A percentile compares a stretch with the other conserved stretches of the same genome.
phyloP scores from a whole-genome alignment of 1,139 yeast species.

The Williopsis jadinii region DNA sequence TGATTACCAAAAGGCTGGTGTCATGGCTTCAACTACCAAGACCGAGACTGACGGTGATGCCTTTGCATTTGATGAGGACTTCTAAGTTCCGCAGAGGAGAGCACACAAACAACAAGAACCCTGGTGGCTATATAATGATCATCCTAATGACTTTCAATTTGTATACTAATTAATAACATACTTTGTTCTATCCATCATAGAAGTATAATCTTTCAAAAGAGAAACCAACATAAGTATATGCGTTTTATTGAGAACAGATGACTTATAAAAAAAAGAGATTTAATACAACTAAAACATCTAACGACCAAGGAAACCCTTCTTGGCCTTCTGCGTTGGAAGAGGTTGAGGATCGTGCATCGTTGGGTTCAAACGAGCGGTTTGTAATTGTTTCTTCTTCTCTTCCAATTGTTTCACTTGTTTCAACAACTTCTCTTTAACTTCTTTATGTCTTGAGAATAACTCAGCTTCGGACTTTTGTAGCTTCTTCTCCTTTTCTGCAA shows the following conservation, averaged over 20 bases:
- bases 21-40: constrained; percentile 57
- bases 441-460: constrained; percentile 90
- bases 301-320: constrained; percentile 57
- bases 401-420: constrained; percentile 86
- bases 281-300: no score
- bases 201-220: neutral
- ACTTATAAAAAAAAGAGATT: no score
- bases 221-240: no score
- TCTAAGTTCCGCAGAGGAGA: constrained; percentile 23
- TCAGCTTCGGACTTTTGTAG: constrained; percentile 97
- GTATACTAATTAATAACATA: no score
- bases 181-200: no score
- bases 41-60: constrained; percentile 36
- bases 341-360: constrained; percentile 38
- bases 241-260: no score
- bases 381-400: constrained; percentile 83
- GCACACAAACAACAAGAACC: no score
- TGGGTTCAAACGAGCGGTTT: constrained; percentile 55
- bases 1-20: constrained; percentile 99
- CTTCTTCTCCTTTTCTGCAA: constrained; percentile 93
- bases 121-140: no score
- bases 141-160: no score
- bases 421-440: constrained; percentile 89
- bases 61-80: constrained; percentile 45
- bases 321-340: constrained; percentile 42